Conservation (phyloP, 2,329 filamentous ascomycete genomes). For the Pyricularia sp. region DNA sequence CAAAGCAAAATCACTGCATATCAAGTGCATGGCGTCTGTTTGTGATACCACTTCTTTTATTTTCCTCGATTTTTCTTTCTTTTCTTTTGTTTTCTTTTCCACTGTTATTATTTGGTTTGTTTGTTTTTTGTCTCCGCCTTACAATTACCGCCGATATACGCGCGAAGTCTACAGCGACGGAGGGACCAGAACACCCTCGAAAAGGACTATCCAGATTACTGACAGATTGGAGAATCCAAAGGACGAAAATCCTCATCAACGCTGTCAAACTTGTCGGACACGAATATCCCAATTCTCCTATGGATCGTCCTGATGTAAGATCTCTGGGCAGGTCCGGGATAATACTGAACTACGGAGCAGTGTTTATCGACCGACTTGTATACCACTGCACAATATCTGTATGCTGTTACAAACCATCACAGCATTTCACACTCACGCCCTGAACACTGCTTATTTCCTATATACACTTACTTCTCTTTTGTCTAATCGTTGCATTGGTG, state of each 20-base stretch:
- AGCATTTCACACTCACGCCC: not conserved
- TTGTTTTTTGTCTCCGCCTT: not conserved
- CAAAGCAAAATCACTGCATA: constrained; percentile 4
- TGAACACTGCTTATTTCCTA: not conserved
- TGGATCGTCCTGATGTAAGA: not conserved
- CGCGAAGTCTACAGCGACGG: not conserved
- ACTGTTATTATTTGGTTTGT: not conserved
- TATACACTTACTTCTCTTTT: not conserved
- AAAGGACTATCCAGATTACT: not conserved
- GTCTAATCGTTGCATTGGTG: not conserved
- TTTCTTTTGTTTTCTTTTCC: constrained; percentile 4
- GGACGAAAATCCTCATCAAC: not conserved
- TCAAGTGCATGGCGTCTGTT: constrained; percentile 8
- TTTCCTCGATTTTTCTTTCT: not conserved
- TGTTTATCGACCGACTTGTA: not conserved
- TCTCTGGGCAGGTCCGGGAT: not conserved
- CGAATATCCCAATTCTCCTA: not conserved
- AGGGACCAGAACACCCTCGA: not conserved
- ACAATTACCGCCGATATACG: not conserved
- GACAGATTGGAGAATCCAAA: not conserved
- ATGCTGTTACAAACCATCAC: not conserved
- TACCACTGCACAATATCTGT: not conserved
- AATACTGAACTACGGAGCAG: not conserved
- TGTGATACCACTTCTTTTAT: constrained; percentile 9
- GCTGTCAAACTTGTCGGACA: not conserved